A percentile compares a stretch with the other conserved stretches of the same genome.
Evolutionary conservation across 2,329 filamentous ascomycete species (phyloP).

Genomic region (Fusarium clavum): DNA sequence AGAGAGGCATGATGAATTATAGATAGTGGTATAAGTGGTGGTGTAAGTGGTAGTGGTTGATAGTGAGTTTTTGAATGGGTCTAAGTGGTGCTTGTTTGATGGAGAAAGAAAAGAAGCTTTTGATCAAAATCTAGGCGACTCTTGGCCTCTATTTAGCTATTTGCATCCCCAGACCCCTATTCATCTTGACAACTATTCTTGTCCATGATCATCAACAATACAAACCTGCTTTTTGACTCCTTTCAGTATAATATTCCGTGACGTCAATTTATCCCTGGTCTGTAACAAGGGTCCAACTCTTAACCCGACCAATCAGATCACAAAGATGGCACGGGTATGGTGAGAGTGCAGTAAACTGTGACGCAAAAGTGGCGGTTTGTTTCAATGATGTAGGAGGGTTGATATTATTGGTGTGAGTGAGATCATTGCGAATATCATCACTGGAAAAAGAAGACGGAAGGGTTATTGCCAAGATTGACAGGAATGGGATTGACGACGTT

Average conservation of each 20-base stretch:
- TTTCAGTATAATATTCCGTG: constrained; percentile 1
- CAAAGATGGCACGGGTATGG: constrained; percentile 30
- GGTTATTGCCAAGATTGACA: constrained; percentile 3
- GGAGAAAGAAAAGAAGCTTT: constrained; percentile 19
- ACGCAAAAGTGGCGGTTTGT: constrained; percentile 14
- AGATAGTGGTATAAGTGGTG: neutral
- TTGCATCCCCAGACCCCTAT: neutral
- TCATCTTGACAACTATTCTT: constrained; percentile 5
- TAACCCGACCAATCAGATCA: constrained; percentile 20
- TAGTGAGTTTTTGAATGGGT: neutral
- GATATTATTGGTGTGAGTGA: constrained; percentile 13
- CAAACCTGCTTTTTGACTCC: constrained; percentile 33
- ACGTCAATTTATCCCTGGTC: constrained; percentile 31
- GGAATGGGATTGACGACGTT: constrained; percentile 9
- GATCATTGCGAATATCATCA: neutral
- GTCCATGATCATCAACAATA: constrained; percentile 8
- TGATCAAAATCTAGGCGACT: constrained; percentile 18
- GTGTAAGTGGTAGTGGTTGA: neutral
- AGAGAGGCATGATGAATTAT: constrained; percentile 48
- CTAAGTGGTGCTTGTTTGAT: constrained; percentile 16
- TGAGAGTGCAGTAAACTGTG: constrained; percentile 3
- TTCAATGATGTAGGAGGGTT: neutral
- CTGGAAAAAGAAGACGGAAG: neutral
- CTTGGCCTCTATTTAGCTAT: constrained; percentile 36
- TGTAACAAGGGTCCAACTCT: constrained; percentile 19